Evolutionary conservation across 1,284 basidiomycete species (phyloP).

Genomic region (Ganoderma meredithae): DNA sequence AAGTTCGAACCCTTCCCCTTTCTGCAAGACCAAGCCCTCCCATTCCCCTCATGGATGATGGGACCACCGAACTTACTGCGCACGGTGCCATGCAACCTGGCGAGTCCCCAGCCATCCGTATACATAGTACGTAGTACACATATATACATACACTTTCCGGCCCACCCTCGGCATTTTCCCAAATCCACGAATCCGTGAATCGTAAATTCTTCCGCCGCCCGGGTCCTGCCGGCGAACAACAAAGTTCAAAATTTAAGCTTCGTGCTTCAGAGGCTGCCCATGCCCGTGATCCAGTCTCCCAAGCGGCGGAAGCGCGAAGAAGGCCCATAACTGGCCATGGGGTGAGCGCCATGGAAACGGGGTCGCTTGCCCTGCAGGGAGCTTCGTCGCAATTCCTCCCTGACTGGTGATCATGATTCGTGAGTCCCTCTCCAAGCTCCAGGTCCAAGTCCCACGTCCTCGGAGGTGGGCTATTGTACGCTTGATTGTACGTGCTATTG

Average conservation of each 20-base stretch:
- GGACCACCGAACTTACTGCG: too few relatives aligned
- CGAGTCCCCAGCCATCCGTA: too few relatives aligned
- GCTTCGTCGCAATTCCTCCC: too few relatives aligned
- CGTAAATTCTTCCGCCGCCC: not conserved
- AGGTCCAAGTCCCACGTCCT: conserved; percentile 4
- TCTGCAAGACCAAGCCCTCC: not conserved
- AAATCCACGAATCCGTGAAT: not conserved
- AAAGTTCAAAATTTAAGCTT: not conserved
- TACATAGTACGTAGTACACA: too few relatives aligned
- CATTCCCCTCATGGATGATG: not conserved
- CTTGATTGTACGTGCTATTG: too few relatives aligned
- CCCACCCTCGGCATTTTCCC: not conserved
- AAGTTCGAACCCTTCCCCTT: not conserved
- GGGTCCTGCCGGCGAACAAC: not conserved
- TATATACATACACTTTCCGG: too few relatives aligned
- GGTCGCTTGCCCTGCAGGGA: not conserved
- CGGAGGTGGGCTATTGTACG: conserved; percentile 4
- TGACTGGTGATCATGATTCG: too few relatives aligned
- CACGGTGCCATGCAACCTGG: too few relatives aligned
- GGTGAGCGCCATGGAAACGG: not conserved
- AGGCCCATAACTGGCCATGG: not conserved
- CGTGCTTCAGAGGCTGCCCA: not conserved
- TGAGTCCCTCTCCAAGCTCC: too few relatives aligned
- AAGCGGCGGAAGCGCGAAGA: not conserved
- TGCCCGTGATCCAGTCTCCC: too few relatives aligned